A percentile compares a stretch with the other conserved stretches of the same genome.
phyloP scores from a whole-genome alignment of 805 yeast species.

The Candida jianshihensis region DNA sequence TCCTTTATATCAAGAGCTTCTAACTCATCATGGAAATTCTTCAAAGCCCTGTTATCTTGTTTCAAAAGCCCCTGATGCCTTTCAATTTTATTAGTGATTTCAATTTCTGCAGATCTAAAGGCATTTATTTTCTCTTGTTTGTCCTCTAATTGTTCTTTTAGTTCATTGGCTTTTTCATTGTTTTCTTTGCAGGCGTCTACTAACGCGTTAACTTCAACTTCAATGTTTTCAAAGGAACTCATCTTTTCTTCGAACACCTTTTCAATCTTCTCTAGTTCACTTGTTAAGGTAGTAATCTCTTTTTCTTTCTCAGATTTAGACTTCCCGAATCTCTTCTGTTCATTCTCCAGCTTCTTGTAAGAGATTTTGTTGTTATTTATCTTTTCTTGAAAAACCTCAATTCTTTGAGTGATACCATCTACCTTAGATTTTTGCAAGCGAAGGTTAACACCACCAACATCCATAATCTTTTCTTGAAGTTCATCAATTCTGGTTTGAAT shows the following conservation, averaged over 20 bases:
- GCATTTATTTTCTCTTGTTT: constrained; percentile 42
- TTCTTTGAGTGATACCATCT: constrained; percentile 60
- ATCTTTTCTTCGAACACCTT: constrained; percentile 21
- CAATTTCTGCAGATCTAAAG: constrained; percentile 59
- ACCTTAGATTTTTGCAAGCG: constrained; percentile 78
- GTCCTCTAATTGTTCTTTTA: constrained; percentile 34
- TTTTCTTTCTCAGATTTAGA: constrained; percentile 36
- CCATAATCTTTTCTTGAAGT: constrained; percentile 74
- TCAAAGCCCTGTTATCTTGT: constrained; percentile 31
- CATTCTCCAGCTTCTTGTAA: constrained; percentile 56
- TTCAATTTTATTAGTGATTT: constrained; percentile 56
- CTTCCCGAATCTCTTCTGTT: constrained; percentile 47
- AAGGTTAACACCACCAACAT: constrained; percentile 84
- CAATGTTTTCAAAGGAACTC: constrained; percentile 25
- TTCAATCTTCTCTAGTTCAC: constrained; percentile 30
- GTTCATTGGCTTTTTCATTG: constrained; percentile 32
- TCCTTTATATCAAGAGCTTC: constrained; percentile 45
- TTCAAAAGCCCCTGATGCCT: constrained; percentile 39
- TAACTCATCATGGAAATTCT: constrained; percentile 31
- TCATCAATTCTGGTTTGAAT: constrained; percentile 48
- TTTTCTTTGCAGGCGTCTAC: constrained; percentile 30
- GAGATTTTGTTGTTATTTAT: constrained; percentile 50
- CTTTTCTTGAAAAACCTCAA: constrained; percentile 52
- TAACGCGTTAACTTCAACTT: constrained; percentile 25
- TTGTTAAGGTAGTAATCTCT: constrained; percentile 35